Base-by-base conservation (phyloP, 257 asterid species). In the Cordia subcordata region DNA sequence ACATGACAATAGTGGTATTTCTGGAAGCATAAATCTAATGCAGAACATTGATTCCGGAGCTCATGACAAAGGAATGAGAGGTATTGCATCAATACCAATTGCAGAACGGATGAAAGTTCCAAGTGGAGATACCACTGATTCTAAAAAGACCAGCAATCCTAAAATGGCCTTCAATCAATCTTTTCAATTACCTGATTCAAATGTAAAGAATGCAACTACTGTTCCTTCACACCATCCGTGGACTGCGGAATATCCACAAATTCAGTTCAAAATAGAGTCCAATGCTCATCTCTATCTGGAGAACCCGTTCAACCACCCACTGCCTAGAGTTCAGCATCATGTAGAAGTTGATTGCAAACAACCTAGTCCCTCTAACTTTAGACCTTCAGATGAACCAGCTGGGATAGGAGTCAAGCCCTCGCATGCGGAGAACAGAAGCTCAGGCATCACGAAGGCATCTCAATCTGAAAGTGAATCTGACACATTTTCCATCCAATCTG, bases 31-130 rank as follows among this genome's bases (percentile, higher is more conserved):
- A 62, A 49, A 32, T 58, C 60, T 61, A 17, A 53, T 55, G 61
- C 82, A 66, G 32, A 74, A 76, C 18, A 65, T 70, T 35, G 85
- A 80, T 21, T 68, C 79, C 46, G 70, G 65, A 62, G 40, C 54
- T 46, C 55, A 61, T 8, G 79, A 70, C 53, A 77, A 50, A 44
- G 74, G 63, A 23, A 50, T 19, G 52, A 77, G 64, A 42, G 80
- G 58, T 46, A 57, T 61, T 38, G 72, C 56, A 65, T 45, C 86
- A 27, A 22, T 53, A 58, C 62, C 84, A 38, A 50, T 21, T 39
- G 47, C 53, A 61, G 86, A 69, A 33, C 61, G 74, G 12, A 66
- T 62, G 55, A 75, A 63, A 32, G 49, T 67, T 35, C 49, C 17
- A 33, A 61, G 59, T 13, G 80, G 49, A 16, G 78, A 79, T 17